Conservation (phyloP, 2,329 filamentous ascomycete species). For the Mycogone perniciosa region DNA sequence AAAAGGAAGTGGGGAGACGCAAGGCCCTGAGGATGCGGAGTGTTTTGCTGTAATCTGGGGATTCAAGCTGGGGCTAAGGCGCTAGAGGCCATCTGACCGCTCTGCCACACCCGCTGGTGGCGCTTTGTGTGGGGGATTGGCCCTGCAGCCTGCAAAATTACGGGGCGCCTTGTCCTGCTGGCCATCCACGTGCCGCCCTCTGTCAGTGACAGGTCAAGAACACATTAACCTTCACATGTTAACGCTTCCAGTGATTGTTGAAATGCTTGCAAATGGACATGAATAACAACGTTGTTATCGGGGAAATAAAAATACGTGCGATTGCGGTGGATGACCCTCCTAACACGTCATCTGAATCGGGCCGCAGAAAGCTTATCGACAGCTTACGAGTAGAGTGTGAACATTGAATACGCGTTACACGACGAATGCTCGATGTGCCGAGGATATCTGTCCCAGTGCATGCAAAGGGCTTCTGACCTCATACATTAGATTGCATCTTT, state of each 20-base stretch:
- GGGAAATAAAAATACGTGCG: too few species aligned
- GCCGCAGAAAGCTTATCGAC: too few species aligned
- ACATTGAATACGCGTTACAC: too few species aligned
- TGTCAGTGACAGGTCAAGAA: background rate
- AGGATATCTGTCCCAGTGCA: too few species aligned
- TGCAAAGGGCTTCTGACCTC: too few species aligned
- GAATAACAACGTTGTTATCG: background rate
- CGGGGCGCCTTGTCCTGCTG: too few species aligned
- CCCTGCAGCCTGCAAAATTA: too few species aligned
- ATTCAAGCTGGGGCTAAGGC: background rate
- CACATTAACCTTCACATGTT: background rate
- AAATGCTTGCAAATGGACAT: background rate
- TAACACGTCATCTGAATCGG: too few species aligned
- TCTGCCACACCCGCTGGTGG: slow-evolving; percentile 11
- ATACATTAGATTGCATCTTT: too few species aligned
- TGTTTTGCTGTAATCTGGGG: slow-evolving; percentile 1
- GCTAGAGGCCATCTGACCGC: slow-evolving; percentile 11
- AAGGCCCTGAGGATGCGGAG: background rate
- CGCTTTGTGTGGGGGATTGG: slow-evolving; percentile 3
- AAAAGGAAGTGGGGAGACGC: background rate
- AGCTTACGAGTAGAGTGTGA: too few species aligned
- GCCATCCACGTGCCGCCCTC: background rate
- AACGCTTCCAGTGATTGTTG: background rate
- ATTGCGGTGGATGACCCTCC: too few species aligned
- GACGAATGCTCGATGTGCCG: too few species aligned